Conservation (phyloP, 352 stramenopile species). For the Lagenidium sp. region DNA sequence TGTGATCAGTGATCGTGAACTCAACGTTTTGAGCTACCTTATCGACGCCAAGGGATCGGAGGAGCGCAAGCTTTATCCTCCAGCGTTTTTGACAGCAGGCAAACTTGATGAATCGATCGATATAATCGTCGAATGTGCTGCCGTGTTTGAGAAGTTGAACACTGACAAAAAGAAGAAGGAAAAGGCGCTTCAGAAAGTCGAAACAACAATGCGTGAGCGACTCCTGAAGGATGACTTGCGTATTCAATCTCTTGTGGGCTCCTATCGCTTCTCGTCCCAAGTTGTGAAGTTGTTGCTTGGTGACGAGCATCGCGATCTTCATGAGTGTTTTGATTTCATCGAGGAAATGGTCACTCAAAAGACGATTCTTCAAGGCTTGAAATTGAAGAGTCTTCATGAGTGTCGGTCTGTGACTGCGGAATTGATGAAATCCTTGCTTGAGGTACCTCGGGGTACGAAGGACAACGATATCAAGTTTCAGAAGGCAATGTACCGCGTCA, state of each 20-base stretch:
- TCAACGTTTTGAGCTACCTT: constrained; percentile 78
- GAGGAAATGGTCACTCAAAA: constrained; percentile 69
- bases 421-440: constrained; percentile 76
- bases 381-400: constrained; percentile 67
- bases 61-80: constrained; percentile 67
- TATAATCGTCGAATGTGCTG: constrained; percentile 69
- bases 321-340: constrained; percentile 81
- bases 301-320: constrained; percentile 74
- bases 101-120: constrained; percentile 80
- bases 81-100: constrained; percentile 70
- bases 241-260: constrained; percentile 62
- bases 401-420: constrained; percentile 53
- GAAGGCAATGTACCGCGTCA: constrained; percentile 65
- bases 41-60: constrained; percentile 70
- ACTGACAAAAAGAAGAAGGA: constrained; percentile 85
- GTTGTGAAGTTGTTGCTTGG: constrained; percentile 66
- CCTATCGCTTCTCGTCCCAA: constrained; percentile 81
- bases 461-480: constrained; percentile 85
- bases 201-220: constrained; percentile 72
- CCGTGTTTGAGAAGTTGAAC: constrained; percentile 71
- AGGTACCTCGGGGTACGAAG: constrained; percentile 57
- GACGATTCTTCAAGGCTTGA: constrained; percentile 63
- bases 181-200: constrained; percentile 77
- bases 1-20: constrained; percentile 71
- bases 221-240: constrained; percentile 77